These are phyloP conservation scores for Forsythia suspensa DNA, from an alignment of 257 asterid species.

Conservation along the genomic window DNA sequence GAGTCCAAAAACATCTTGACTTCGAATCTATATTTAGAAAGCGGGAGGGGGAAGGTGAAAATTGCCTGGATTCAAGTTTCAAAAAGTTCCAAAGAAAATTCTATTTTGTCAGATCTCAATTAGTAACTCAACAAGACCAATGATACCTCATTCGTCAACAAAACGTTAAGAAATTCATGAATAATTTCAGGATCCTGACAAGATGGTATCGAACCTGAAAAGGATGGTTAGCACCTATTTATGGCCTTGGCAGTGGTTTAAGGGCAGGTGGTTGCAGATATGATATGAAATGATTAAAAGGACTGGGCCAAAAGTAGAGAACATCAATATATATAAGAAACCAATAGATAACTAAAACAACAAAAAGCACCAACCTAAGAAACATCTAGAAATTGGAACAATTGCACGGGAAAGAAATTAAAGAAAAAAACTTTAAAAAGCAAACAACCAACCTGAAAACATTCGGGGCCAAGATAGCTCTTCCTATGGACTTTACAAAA, in stretches of 20 bases:
- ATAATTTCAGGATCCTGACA: constrained; percentile 77
- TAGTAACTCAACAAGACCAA: constrained; percentile 4
- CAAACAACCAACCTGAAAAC: constrained; percentile 67
- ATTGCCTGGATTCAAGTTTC: neutral
- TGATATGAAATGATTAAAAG: neutral
- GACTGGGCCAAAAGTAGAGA: neutral
- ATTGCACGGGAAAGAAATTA: neutral
- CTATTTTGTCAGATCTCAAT: neutral
- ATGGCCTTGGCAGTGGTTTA: neutral
- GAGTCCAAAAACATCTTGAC: constrained; percentile 88
- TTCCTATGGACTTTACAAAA: neutral
- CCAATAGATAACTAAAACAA: neutral
- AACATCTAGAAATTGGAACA: neutral
- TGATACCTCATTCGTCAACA: constrained; percentile 75
- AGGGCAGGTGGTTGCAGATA: neutral
- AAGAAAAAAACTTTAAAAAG: neutral
- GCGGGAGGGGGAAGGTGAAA: neutral
- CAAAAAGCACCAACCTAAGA: neutral
- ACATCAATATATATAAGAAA: neutral
- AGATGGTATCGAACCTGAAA: constrained; percentile 64
- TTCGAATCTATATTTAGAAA: constrained; percentile 62
- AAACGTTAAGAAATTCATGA: constrained; percentile 66
- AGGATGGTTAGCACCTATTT: constrained; percentile 13
- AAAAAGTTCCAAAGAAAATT: constrained; percentile 2
- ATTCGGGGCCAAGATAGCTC: constrained; percentile 49